Percentiles rank a stretch among this genome's conserved stretches.
Evolutionary conservation across 345 rosid genomes (phyloP).

Genomic region (Kernera saxatilis): DNA sequence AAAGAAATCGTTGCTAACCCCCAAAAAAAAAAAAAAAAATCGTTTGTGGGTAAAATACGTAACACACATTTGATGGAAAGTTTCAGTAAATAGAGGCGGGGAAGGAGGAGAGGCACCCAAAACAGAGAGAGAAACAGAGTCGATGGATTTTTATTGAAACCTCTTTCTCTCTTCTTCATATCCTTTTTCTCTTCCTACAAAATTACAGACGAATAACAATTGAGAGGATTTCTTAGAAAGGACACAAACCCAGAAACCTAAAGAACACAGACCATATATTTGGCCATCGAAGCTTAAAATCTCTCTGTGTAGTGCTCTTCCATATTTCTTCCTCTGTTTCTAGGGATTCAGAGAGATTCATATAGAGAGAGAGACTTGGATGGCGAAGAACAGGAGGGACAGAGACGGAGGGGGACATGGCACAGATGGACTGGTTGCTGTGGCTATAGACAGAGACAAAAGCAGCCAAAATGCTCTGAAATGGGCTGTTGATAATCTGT

Average conservation of each 20-base stretch:
- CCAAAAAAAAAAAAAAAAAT: not conserved
- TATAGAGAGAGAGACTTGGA: slow-evolving; percentile 36
- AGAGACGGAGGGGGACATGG: slow-evolving; percentile 37
- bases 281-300: not conserved
- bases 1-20: not conserved
- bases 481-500: slow-evolving; percentile 71
- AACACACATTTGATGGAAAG: not conserved
- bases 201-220: not conserved
- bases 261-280: not conserved
- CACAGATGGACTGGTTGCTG: slow-evolving; percentile 58
- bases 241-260: not conserved
- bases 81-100: slow-evolving; percentile 16
- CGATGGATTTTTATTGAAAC: slow-evolving; percentile 16
- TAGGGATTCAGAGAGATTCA: not conserved
- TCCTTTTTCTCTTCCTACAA: not conserved
- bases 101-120: slow-evolving; percentile 29
- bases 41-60: not conserved
- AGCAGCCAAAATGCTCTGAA: slow-evolving; percentile 80
- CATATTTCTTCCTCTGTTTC: not conserved
- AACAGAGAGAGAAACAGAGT: slow-evolving; percentile 13
- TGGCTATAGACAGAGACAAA: slow-evolving; percentile 79
- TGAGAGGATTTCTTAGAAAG: not conserved
- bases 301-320: not conserved
- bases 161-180: not conserved
- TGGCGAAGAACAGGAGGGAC: slow-evolving; percentile 37